Base-by-base conservation (phyloP, 805 yeast genomes). In the Lipomyces yamanashiensis region DNA sequence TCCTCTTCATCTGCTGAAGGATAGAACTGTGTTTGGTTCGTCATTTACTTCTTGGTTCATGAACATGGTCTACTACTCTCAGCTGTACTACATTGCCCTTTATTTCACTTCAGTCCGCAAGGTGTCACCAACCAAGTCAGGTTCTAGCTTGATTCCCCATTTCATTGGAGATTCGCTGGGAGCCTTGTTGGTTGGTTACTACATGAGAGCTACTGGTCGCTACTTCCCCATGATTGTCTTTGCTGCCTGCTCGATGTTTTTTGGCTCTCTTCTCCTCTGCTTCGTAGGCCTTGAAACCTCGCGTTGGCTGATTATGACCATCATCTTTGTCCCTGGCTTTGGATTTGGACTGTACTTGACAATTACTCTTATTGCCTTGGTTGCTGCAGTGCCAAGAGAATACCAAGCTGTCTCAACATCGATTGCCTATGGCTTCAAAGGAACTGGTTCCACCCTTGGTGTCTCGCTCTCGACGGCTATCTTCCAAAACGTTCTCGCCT, bases 391-490 rank as follows among this genome's bases (percentile, higher is more conserved):
- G 0, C 84, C 86, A 2, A 65, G 74, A 19, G 77, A 80, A 50
- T 81, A 80, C 67, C 92, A 87, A 71, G 92, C 93, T 2, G 80
- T 88, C 28, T 87, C 89, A 1, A 88, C 92, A 0, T 86, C 91
- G 0, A 86, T 88, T 64, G 90, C 87, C 66, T 88, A 87, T 71
- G 88, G 88, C 0, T 87, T 87, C 74, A 79, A 90, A 72, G 82
- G 89, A 13, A 85, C 88, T 0, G 91, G 91, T 0, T 84, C 88
- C 9, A 86, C 90, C 0, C 75, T 87, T 41, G 91, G 91, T 50
- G 88, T 87, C 28, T 76, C 88, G 0, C 71, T 84, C 21, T 84
- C 86, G 1, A 77, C 84, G 48, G 85, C 87, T 1, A 78, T 84
- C 28, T 85, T 84, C 73, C 87, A 84, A 70, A 74, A 74, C 33